Evolutionary conservation across 805 yeast species (phyloP), one percentile per base, ranked within the genome.

Genomic region (Nakazawaea anatomiae): DNA sequence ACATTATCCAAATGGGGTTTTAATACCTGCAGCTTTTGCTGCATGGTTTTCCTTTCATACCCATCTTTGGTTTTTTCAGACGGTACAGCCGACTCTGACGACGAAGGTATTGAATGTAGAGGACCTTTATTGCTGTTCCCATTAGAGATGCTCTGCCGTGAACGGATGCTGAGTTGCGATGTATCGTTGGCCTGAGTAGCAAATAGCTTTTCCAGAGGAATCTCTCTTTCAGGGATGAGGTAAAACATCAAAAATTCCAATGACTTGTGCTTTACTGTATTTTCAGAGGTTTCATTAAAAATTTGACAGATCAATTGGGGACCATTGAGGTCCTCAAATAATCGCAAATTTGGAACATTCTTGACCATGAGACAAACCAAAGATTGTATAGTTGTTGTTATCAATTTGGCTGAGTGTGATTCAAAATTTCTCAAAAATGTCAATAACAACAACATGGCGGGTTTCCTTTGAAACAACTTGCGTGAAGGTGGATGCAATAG

Each of bases 181-280:
- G 25, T 18, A 18, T 18, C 25, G 25, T 18, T 18, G 25, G 25
- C 32, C n/a, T 47, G 36, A 38, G 10, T 38, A 10, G 8, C 29
- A 5, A 42, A 42, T 27, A 30, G 14, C 7, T 12, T 30, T n/a
- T 42, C 35, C 27, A 12, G 27, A n/a, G 35, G 29, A n/a, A 31
- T 42, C 11, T 30, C 36, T 5, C 52, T 66, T 62, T 85, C 92
- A 10, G 89, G 89, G 7, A 80, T 72, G 50, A 86, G 65, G 59
- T 86, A 85, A 60, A 85, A 83, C 50, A 85, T 77, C 48, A 86
- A 66, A 61, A 85, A 86, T 65, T 86, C 91, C 46, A 86, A 72
- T 10, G 82, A 74, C 57, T 82, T 80, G 55, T 83, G 77, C 57
- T 83, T 82, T 11, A 85, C 75, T 35, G 74, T 74, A 57, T 82